These are phyloP conservation scores for Phytopythium ostracodes DNA, from an alignment of 352 stramenopile genomes.

Conservation along the genomic window DNA sequence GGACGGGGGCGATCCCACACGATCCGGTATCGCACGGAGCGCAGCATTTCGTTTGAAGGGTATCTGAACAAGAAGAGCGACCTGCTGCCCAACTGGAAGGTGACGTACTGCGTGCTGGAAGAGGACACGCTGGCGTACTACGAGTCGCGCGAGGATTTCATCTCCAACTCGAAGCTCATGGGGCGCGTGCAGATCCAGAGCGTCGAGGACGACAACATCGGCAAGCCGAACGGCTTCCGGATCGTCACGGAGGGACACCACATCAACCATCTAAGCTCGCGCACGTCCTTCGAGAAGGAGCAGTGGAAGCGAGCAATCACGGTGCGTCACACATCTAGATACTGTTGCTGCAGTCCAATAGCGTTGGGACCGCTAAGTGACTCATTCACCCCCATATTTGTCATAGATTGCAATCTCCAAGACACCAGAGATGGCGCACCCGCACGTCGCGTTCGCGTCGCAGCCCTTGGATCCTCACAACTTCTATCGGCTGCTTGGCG, in stretches of 20 bases:
- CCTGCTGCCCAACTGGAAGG: slow-evolving; percentile 63
- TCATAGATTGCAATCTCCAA: slow-evolving; percentile 57
- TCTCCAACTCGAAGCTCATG: slow-evolving; percentile 73
- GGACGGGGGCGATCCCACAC: slow-evolving; percentile 54
- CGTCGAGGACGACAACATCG: slow-evolving; percentile 61
- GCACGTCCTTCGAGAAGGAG: slow-evolving; percentile 76
- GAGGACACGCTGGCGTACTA: slow-evolving; percentile 76
- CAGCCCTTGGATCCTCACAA: slow-evolving; percentile 61
- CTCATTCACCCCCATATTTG: background rate
- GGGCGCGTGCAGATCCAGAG: slow-evolving; percentile 64
- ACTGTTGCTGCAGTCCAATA: background rate
- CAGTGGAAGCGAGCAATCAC: slow-evolving; percentile 77
- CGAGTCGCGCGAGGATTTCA: slow-evolving; percentile 80
- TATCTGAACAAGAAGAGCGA: slow-evolving; percentile 86
- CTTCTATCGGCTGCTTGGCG: slow-evolving; percentile 72
- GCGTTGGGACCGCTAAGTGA: background rate
- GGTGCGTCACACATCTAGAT: slow-evolving; percentile 16
- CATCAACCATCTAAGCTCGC: slow-evolving; percentile 64
- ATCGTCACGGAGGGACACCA: slow-evolving; percentile 65
- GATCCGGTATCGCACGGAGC: slow-evolving; percentile 57
- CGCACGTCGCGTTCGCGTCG: slow-evolving; percentile 66
- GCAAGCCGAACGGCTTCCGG: slow-evolving; percentile 66
- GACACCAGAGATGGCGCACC: slow-evolving; percentile 30
- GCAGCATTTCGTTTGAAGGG: slow-evolving; percentile 77
- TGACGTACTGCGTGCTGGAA: slow-evolving; percentile 73